Percentiles rank a stretch among this genome's conserved stretches.
Evolutionary conservation across 306 rosid species (phyloP).

Genomic region (Cajanus cajan): DNA sequence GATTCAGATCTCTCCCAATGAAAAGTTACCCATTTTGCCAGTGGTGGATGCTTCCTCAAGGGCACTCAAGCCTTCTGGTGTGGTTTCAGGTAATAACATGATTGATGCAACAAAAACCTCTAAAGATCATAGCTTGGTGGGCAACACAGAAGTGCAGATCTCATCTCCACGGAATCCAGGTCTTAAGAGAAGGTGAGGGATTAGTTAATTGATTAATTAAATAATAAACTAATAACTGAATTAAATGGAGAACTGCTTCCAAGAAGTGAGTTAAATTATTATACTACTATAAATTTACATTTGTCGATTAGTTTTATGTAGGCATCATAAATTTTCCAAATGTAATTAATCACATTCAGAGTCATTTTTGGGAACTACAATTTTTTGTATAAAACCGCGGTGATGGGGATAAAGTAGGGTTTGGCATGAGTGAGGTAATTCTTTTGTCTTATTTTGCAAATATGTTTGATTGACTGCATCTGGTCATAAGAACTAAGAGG

Average conservation of each 20-base stretch:
- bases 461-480: constrained; percentile 23
- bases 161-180: constrained; percentile 69
- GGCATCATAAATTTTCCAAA: not conserved
- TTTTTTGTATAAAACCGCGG: not conserved
- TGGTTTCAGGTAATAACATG: constrained; percentile 37
- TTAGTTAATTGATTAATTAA: not conserved
- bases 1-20: constrained; percentile 71
- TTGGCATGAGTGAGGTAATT: constrained; percentile 29
- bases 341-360: not conserved
- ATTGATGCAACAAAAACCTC: constrained; percentile 38
- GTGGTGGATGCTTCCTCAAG: constrained; percentile 32
- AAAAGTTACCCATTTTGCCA: constrained; percentile 24
- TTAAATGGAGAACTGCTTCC: constrained; percentile 9
- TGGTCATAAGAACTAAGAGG: not conserved
- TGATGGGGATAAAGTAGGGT: constrained; percentile 20
- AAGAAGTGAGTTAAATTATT: not conserved
- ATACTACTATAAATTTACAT: not conserved
- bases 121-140: constrained; percentile 39
- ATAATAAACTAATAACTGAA: not conserved
- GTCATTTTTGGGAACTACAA: not conserved
- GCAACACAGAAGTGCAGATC: constrained; percentile 65
- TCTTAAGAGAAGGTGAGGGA: constrained; percentile 64
- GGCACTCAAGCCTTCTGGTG: constrained; percentile 32
- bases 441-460: not conserved
- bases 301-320: not conserved